A percentile compares a stretch with the other conserved stretches of the same genome.
These are phyloP conservation scores for Saccharomyces eubayanus DNA, from an alignment of 805 yeast species.

Conservation along the genomic window DNA sequence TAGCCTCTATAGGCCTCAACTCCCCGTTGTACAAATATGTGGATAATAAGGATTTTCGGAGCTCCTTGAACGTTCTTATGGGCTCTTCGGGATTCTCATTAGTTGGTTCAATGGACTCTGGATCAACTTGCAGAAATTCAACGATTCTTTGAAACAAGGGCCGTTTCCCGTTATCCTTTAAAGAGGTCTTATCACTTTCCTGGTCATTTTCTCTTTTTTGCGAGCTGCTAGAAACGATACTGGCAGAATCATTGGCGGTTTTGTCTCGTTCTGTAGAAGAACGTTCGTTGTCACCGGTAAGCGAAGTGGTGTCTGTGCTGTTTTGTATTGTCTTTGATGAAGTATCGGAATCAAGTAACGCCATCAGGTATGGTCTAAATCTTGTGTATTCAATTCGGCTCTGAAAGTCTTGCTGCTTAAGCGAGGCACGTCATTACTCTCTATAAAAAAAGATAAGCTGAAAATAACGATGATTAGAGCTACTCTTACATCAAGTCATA, in stretches of 20 bases:
- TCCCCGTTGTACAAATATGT: conserved; percentile 64
- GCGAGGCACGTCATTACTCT: not conserved
- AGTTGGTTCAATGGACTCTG: not conserved
- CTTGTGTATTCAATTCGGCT: not conserved
- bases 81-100: not conserved
- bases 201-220: not conserved
- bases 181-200: not conserved
- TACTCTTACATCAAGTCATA: not conserved
- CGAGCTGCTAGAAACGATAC: not conserved
- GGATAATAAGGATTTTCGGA: not conserved
- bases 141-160: not conserved
- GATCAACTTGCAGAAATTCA: conserved; percentile 1
- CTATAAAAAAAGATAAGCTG: not conserved
- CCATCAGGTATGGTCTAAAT: not conserved
- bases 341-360: not conserved
- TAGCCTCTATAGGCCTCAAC: conserved; percentile 67
- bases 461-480: not conserved
- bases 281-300: not conserved
- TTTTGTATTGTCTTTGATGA: not conserved
- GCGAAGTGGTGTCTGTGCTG: not conserved
- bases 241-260: too few species aligned
- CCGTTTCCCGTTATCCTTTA: not conserved
- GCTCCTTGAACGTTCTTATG: not conserved
- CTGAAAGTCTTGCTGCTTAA: not conserved
- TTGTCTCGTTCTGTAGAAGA: not conserved